Evolutionary conservation across 495 filamentous ascomycete species (phyloP).

Genomic region (Immersiella caudata): DNA sequence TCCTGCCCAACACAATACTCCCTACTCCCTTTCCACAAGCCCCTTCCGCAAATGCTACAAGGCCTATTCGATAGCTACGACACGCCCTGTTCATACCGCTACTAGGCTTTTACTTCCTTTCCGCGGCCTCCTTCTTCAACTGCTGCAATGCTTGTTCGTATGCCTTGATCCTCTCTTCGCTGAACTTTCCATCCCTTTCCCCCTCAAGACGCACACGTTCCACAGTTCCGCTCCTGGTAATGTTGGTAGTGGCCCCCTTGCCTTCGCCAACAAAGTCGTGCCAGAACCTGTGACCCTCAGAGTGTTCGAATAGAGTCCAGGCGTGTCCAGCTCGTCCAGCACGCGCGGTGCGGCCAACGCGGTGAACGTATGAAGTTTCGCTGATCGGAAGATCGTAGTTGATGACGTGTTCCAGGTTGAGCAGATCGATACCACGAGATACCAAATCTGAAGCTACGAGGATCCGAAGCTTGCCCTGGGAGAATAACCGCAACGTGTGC

Average conservation of each 20-base stretch:
- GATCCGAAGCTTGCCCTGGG: conserved; percentile 63
- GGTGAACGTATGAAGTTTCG: conserved; percentile 83
- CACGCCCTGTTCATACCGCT: too few relatives aligned
- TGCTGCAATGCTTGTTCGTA: conserved; percentile 63
- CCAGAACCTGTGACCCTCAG: conserved; percentile 86
- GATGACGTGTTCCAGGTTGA: conserved; percentile 76
- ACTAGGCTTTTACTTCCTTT: conserved; percentile 29
- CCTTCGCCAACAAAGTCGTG: conserved; percentile 65
- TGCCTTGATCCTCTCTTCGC: conserved; percentile 53
- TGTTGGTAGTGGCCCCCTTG: conserved; percentile 32
- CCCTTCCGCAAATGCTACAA: not conserved
- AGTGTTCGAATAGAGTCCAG: conserved; percentile 77
- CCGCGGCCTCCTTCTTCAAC: conserved; percentile 51
- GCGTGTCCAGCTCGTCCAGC: conserved; percentile 76
- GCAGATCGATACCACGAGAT: conserved; percentile 87
- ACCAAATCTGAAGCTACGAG: conserved; percentile 91
- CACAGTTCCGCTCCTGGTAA: conserved; percentile 30
- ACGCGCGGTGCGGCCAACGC: conserved; percentile 87
- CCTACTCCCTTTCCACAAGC: not conserved
- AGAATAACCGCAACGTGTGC: conserved; percentile 63
- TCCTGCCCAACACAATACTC: not conserved
- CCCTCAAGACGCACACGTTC: conserved; percentile 33
- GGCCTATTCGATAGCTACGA: too few relatives aligned
- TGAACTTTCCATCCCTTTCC: conserved; percentile 45
- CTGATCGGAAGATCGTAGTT: conserved; percentile 92